Conservation (phyloP, 345 rosid species). For the Erodium maritimum region DNA sequence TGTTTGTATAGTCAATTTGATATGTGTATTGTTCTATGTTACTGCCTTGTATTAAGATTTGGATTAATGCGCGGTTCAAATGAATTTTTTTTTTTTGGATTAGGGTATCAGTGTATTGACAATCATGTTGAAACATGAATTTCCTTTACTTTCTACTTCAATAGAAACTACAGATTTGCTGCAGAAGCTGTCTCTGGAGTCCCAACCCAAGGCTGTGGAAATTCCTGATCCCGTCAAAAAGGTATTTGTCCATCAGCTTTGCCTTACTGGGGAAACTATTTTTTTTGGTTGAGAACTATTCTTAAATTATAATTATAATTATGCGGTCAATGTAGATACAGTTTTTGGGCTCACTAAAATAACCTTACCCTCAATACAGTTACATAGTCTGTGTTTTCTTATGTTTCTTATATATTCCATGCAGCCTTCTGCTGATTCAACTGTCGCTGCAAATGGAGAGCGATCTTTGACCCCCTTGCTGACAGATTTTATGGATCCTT, state of each 20-base stretch:
- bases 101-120: background rate
- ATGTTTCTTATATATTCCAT: background rate
- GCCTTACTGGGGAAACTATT: background rate
- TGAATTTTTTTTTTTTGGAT: too few species aligned
- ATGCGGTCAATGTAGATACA: too few species aligned
- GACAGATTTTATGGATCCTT: slow-evolving; percentile 49
- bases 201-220: slow-evolving; percentile 52
- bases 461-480: slow-evolving; percentile 49
- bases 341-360: too few species aligned
- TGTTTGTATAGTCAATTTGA: too few species aligned
- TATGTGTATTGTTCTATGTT: too few species aligned
- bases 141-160: slow-evolving; percentile 38
- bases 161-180: slow-evolving; percentile 71
- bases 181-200: slow-evolving; percentile 61
- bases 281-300: background rate
- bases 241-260: slow-evolving; percentile 19
- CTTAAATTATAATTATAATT: too few species aligned
- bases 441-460: slow-evolving; percentile 35
- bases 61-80: too few species aligned
- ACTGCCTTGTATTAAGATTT: too few species aligned
- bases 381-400: background rate
- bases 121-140: slow-evolving; percentile 3
- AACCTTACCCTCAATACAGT: too few species aligned
- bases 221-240: slow-evolving; percentile 66
- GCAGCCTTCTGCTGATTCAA: slow-evolving; percentile 47